Evolutionary conservation across 257 asterid genomes (phyloP).

Genomic region (Vinca minor): DNA sequence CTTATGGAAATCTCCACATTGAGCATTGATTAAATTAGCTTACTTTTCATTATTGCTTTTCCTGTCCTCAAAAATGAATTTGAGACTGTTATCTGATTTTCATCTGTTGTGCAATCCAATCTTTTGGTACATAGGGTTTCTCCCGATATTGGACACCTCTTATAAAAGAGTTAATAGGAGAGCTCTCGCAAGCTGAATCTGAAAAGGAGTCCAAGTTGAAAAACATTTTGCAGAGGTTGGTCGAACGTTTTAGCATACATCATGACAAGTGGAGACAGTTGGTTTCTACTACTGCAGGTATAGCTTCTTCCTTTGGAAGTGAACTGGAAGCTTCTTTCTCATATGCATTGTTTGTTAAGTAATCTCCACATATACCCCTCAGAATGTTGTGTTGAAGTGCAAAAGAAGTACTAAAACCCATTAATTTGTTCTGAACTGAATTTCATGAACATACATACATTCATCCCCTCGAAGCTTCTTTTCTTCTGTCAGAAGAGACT

Average conservation of each 20-base stretch:
- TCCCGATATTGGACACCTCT: conserved; percentile 83
- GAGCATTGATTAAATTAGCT: neutral
- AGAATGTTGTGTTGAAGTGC: neutral
- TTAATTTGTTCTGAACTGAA: neutral
- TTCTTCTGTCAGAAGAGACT: neutral
- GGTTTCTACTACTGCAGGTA: conserved; percentile 79
- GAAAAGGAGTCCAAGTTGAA: conserved; percentile 81
- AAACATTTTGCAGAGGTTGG: conserved; percentile 75
- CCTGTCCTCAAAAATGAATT: neutral
- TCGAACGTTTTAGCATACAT: conserved; percentile 61
- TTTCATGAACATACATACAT: too few species aligned
- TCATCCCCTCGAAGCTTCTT: neutral
- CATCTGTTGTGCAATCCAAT: conserved; percentile 1
- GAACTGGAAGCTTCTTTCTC: conserved; percentile 13
- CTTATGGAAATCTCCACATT: neutral
- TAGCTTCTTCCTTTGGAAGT: conserved; percentile 17
- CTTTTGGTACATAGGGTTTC: conserved; percentile 54
- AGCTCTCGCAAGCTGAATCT: conserved; percentile 77
- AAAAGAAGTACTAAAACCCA: neutral
- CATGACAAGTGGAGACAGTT: conserved; percentile 79
- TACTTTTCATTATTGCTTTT: neutral
- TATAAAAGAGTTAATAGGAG: conserved; percentile 50
- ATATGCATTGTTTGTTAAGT: neutral
- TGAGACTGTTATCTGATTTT: neutral
- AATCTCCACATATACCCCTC: neutral